A percentile compares a stretch with the other conserved stretches of the same genome.
Evolutionary conservation across 371 early-diverging fungal genomes (phyloP).

Genomic region (Vairimorpha apis): DNA sequence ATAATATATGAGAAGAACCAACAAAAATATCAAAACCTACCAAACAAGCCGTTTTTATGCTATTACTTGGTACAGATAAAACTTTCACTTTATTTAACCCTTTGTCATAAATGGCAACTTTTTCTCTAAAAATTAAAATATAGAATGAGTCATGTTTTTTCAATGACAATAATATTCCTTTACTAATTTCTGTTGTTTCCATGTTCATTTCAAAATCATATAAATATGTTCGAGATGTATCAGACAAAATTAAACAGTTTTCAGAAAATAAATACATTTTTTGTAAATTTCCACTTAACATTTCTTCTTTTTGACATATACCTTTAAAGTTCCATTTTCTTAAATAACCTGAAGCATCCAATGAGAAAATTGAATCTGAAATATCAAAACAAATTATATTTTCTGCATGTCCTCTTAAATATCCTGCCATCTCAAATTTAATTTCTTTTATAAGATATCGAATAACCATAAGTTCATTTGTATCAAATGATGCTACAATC

Average conservation of each 20-base stretch:
- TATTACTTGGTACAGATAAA: neutral
- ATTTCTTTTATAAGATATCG: constrained; percentile 7
- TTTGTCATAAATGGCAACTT: constrained; percentile 13
- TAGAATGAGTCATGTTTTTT: constrained; percentile 12
- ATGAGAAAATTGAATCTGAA: constrained; percentile 28
- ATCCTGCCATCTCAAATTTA: constrained; percentile 7
- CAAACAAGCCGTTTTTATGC: neutral
- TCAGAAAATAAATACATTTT: constrained; percentile 23
- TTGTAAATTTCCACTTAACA: constrained; percentile 14
- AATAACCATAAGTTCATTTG: constrained; percentile 36
- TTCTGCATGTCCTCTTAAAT: constrained; percentile 18
- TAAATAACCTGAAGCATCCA: constrained; percentile 24
- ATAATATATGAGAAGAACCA: neutral
- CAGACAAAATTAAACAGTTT: constrained; percentile 32
- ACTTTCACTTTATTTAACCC: constrained; percentile 19
- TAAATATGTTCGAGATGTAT: constrained; percentile 24
- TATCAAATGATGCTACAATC: constrained; percentile 14
- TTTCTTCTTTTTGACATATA: constrained; percentile 8
- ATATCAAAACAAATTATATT: constrained; percentile 32
- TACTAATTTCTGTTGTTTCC: constrained; percentile 34
- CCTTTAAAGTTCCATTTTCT: constrained; percentile 44
- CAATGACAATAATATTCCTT: constrained; percentile 5
- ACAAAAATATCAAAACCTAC: neutral
- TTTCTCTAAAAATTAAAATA: constrained; percentile 28
- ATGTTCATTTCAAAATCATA: constrained; percentile 37